Base-by-base conservation (phyloP, 306 rosid species). In the Begonia fuchsioides region DNA sequence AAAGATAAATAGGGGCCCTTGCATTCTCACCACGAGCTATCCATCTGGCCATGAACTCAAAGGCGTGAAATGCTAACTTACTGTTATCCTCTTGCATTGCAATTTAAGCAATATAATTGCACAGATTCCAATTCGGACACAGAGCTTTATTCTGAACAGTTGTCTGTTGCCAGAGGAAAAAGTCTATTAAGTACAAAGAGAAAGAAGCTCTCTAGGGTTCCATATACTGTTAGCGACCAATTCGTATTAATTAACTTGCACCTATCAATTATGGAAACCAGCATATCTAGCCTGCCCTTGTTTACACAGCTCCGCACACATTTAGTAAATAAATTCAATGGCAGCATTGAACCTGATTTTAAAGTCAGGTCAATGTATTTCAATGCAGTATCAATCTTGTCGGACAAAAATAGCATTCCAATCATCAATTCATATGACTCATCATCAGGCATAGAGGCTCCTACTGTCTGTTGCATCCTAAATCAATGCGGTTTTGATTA, bases 81-180 rank as follows among this genome's bases (percentile, higher is more conserved):
- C 93, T 76, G 55, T 79, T 73, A 67, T 85, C 81, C 47, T 58
- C 85, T 58, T 67, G 79, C 59, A 71, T 26, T 50, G 96, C 94
- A 54, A 38, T 47, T 64, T 75, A 93, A 35, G 79, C 79, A 56
- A 92, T 79, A 58, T 11, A 41, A 61, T 67, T 60, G 78, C 96
- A 83, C 78, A 63, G 20, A 53, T 43, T 65, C 98, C 94, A 82
- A 2, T 84, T 10, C 2, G 98, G 98, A 70, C 94, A 82, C 67
- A 92, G 95, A 47, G 98, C 79, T 75, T 85, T 92, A 79, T 92
- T 92, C 64, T 85, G 77, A 38, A 69, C 94, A 78, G 79, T 77
- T 50, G 80, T 32, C 97, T 90, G 79, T 60, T 59, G 65, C 49
- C 63, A 68, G 54, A 38, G 55, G 38, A 15, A 58, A 45, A 32